Evolutionary conservation across 2,329 filamentous ascomycete species (phyloP), one percentile per base, ranked within the genome.

Genomic region (Aspergillus novofumigatus): DNA sequence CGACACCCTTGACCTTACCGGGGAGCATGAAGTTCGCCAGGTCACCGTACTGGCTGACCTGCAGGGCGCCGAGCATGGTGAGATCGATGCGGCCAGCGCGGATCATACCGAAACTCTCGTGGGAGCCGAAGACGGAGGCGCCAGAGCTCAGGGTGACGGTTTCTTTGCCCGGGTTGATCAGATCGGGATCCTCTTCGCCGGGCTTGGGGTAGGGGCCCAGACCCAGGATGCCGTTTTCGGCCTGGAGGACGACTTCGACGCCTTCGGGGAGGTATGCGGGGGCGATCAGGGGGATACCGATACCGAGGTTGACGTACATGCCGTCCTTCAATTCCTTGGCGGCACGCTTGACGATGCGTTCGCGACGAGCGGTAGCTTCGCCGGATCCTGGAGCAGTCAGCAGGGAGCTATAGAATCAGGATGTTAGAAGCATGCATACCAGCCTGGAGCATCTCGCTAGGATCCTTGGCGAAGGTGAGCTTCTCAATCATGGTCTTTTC

Each of bases 21-120:
- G 91, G 91, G 63, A 95, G 88, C 88, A 94, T 94, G 80, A 91
- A 95, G 77, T 94, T 94, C 56, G 91, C 91, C 53, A 95, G 77
- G 70, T 95, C 91, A 61, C 91, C 91, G 11, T 82, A 80, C 1
- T 90, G 89, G 63, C 85, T 88, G 41, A 94, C 90, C 76, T 95
- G 89, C 67, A 93, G 85, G 4, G 90, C 88, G 23, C 91, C 91
- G 1, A 95, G 83, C 72, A 95, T 92, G 1, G 89, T 91, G 17
- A 95, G 85, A 69, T 95, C 87, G 58, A 95, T 86, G 66, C 91
- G 89, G 0, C 91, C 91, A 57, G 89, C 88, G 47, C 91, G 86
- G 67, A 95, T 95, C 91, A 94, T 94, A 68, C 84, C 86, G 71
- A 95, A 95, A 7, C 88, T 91, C 76, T 94, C 91, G 63, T 89